These are phyloP conservation scores for Fraxinus americana DNA, from an alignment of 257 asterid species.

Conservation along the genomic window DNA sequence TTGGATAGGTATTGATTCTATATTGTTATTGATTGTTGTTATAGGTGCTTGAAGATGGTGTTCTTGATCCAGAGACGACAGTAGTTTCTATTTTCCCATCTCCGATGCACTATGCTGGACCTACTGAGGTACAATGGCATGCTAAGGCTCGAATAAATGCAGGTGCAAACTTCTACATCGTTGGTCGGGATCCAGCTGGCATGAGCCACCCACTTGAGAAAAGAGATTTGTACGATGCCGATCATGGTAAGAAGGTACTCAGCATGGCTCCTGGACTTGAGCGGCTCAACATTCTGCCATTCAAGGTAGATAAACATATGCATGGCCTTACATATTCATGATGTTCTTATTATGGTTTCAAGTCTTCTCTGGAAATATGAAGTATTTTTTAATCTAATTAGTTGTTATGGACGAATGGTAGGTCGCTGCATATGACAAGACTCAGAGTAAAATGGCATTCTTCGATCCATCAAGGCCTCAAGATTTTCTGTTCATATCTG, in stretches of 20 bases:
- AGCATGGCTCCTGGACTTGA: conserved; percentile 97
- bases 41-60: conserved; percentile 93
- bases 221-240: conserved; percentile 88
- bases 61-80: conserved; percentile 88
- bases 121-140: conserved; percentile 99
- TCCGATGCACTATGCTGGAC: conserved; percentile 98
- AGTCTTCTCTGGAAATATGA: neutral
- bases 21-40: neutral
- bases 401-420: neutral
- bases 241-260: conserved; percentile 91
- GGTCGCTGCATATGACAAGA: conserved; percentile 47
- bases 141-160: conserved; percentile 98
- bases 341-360: neutral
- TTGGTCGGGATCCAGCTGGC: conserved; percentile 97
- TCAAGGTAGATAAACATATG: conserved; percentile 52
- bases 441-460: conserved; percentile 86
- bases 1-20: neutral
- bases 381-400: neutral
- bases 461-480: conserved; percentile 91
- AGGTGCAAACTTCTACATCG: conserved; percentile 92
- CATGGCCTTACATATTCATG: neutral
- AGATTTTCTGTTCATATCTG: conserved; percentile 89
- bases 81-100: conserved; percentile 96
- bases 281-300: conserved; percentile 83
- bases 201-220: conserved; percentile 94